Base-by-base conservation (phyloP, 2,329 filamentous ascomycete species). In the Chaetomium sp. region DNA sequence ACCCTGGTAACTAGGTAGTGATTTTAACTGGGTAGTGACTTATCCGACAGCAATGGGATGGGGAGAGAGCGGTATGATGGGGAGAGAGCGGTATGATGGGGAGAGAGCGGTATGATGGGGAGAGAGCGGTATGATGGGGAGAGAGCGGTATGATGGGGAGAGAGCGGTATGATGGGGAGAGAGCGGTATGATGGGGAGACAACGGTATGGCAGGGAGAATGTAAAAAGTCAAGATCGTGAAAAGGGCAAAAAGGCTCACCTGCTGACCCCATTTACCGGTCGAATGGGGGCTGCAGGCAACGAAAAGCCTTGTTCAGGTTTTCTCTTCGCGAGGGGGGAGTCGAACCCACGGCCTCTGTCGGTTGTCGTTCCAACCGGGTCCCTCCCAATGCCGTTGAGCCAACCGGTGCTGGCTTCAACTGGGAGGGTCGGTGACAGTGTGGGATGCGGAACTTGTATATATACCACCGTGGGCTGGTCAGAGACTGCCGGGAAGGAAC, bases 311-410 rank as follows among this genome's bases (percentile, higher is more conserved):
- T 8, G 33, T 5, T 12, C 21, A 13, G 16, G 29, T 4, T 55
- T 35, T 35, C 12, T n/a, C 51, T 55, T 55, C 29, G 29, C 29
- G 16, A n/a, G 16, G 5, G 51, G 29, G 51, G 51, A 55, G 51
- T 55, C 29, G 50, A 55, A 55, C 29, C 27, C 27, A 10, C 50
- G 19, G 5, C 25, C 12, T 31, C 25, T 53, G 31, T 31, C 25
- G 50, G 25, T 31, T 19, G 25, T 4, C 13, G 19, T 55, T n/a
- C 19, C 19, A 35, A 29, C 51, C 29, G 51, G 33, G 29, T 8
- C n/a, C 29, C 51, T 55, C 51, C 29, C 29, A 55, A 55, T 55
- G 6, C 51, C 29, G 51, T 33, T 56, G 31, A 25, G 33, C 33
- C 35, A 38, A 5, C 35, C 13, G 5, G 12, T 19, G 35, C 13